A percentile compares a stretch with the other conserved stretches of the same genome.
These are phyloP conservation scores for Irpex sp. DNA, from an alignment of 1,284 basidiomycete genomes.

Conservation along the genomic window DNA sequence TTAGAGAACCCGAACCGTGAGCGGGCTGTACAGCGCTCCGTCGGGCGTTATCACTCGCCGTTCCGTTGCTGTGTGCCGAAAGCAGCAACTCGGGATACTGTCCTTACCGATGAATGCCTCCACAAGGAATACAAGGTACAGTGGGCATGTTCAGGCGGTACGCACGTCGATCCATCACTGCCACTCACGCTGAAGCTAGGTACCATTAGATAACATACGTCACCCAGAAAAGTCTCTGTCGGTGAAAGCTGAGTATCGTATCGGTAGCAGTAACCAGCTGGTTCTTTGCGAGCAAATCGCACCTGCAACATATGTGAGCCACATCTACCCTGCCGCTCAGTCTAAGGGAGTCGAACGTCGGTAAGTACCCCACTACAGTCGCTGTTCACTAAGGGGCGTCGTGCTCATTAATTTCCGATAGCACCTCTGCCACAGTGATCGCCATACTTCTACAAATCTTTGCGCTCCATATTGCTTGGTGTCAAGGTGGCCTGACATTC, in stretches of 20 bases:
- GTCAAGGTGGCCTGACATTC: background rate
- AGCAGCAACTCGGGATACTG: background rate
- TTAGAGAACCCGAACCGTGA: background rate
- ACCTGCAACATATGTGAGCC: too few relatives aligned
- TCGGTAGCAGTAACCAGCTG: too few relatives aligned
- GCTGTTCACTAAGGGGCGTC: background rate
- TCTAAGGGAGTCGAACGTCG: background rate
- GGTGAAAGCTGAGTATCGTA: too few relatives aligned
- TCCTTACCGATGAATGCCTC: constrained; percentile 1
- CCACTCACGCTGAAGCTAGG: background rate
- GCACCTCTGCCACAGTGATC: background rate
- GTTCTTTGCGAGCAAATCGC: too few relatives aligned
- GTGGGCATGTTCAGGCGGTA: background rate
- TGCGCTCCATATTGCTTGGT: background rate
- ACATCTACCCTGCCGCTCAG: background rate
- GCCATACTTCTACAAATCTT: background rate
- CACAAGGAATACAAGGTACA: background rate
- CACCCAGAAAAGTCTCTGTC: background rate
- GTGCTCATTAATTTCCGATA: background rate
- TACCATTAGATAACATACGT: background rate
- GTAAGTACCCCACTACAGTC: background rate
- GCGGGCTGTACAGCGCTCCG: constrained; percentile 4
- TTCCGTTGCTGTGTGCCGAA: constrained; percentile 9
- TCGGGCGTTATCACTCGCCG: constrained; percentile 9
- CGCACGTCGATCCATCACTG: background rate